Percentiles rank a stretch among this genome's conserved stretches.
phyloP scores from a whole-genome alignment of 169 alveolate genomes.

The Plasmodium knowlesi region DNA sequence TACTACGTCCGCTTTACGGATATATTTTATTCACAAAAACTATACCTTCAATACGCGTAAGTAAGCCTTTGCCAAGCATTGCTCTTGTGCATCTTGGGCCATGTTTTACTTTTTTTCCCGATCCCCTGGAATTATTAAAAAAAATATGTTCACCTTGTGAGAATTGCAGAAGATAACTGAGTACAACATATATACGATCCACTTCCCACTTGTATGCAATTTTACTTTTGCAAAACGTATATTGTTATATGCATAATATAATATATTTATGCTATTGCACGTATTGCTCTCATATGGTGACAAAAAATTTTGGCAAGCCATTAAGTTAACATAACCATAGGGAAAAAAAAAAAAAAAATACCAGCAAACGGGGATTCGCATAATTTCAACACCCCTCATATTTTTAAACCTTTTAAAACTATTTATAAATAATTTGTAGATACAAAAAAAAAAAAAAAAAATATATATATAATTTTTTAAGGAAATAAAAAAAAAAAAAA shows the following conservation, averaged over 20 bases:
- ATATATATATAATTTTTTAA: not conserved
- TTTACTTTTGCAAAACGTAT: not conserved
- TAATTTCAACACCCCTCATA: not conserved
- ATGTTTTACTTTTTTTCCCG: not conserved
- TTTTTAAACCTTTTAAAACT: not conserved
- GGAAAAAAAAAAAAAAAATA: not conserved
- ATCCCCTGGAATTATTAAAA: not conserved
- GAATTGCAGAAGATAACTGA: slow-evolving; percentile 1
- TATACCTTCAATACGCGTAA: not conserved
- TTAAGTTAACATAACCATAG: not conserved
- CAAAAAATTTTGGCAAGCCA: not conserved
- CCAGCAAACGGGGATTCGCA: not conserved
- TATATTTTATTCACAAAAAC: not conserved
- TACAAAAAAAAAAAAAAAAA: not conserved
- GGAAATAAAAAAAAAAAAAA: not conserved
- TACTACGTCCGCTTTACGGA: not conserved
- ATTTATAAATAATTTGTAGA: not conserved
- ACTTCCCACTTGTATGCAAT: not conserved
- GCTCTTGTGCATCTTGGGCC: not conserved
- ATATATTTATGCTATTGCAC: not conserved
- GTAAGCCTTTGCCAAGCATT: not conserved
- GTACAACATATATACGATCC: not conserved
- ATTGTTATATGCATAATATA: too few species aligned
- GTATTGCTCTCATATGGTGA: not conserved
- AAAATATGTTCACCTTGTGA: not conserved